Evolutionary conservation across 352 stramenopile genomes (phyloP), one percentile per base, ranked within the genome.

Genomic region (Globisporangium cylindrosporum): DNA sequence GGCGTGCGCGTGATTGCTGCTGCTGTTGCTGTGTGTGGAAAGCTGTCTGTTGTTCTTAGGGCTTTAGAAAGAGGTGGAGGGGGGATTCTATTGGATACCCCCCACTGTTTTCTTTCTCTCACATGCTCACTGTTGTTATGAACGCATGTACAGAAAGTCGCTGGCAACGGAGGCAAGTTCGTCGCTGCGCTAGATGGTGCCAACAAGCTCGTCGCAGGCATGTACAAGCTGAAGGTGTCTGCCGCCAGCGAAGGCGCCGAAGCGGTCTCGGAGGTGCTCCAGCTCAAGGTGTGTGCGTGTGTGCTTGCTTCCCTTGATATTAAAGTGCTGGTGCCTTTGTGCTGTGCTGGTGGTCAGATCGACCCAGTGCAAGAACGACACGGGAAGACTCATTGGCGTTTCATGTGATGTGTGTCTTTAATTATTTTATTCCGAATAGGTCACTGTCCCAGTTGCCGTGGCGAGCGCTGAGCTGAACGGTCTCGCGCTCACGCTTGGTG

Each of bases 151-250:
- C 27, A 93, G 85, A 86, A 86, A 71, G 75, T 88, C n/a, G 74
- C 74, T 24, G 83, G 85, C 27, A 71, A 91, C 62, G 85, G 85
- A 59, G 77, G 73, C 51, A 90, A 77, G 71, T 93, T 91, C 46
- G 68, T 83, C 56, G 75, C 72, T 27, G 67, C 77, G 38, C 69
- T 91, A 18, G 62, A 71, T 38, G 72, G 68, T 54, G 70, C 82
- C 48, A 68, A 76, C 25, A 86, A 82, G 66, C 75, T 92, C 9
- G 49, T 75, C 38, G 74, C 85, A 0, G 85, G 85, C 3, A 79
- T 93, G 73, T 93, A 93, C 79, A 93, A 93, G 77, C 82, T 93
- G 68, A 92, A 92, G 74, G 83, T 93, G 15, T 78, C 73, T 51
- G 77, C 76, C 1, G 63, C 75, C 49, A 67, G 76, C 57, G 79